Evolutionary conservation across 148 eudicot genomes (phyloP).

Genomic region (Polygonum aviculare): DNA sequence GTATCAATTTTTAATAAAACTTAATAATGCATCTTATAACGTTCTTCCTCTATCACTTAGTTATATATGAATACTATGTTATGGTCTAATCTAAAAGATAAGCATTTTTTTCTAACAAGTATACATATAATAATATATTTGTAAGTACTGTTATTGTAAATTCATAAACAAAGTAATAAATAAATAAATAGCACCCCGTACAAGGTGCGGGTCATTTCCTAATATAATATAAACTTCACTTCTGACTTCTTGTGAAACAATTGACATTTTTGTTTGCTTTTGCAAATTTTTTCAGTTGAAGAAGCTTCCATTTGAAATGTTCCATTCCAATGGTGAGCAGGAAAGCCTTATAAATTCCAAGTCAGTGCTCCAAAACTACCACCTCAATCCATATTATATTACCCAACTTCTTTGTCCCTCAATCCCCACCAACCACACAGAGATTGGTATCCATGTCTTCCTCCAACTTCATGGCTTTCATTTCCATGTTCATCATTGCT

Average conservation of each 20-base stretch:
- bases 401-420: background rate
- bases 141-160: too few relatives aligned
- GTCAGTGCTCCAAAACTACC: background rate
- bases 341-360: background rate
- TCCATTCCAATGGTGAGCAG: background rate
- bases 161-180: too few relatives aligned
- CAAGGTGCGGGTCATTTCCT: too few relatives aligned
- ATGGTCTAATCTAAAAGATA: too few relatives aligned
- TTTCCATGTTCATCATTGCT: background rate
- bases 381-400: background rate
- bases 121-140: too few relatives aligned
- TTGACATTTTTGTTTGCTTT: background rate
- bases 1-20: too few relatives aligned
- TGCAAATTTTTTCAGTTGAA: background rate
- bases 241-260: background rate
- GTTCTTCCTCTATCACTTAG: too few relatives aligned
- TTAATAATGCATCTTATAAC: too few relatives aligned
- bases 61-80: too few relatives aligned
- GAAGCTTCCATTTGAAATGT: constrained; percentile 9
- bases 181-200: too few relatives aligned
- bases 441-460: background rate
- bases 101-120: too few relatives aligned
- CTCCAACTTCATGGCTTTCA: background rate
- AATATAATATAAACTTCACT: background rate
- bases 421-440: background rate